phyloP scores from a whole-genome alignment of 768 basidiomycete species.

The Antrodiella citrinella region DNA sequence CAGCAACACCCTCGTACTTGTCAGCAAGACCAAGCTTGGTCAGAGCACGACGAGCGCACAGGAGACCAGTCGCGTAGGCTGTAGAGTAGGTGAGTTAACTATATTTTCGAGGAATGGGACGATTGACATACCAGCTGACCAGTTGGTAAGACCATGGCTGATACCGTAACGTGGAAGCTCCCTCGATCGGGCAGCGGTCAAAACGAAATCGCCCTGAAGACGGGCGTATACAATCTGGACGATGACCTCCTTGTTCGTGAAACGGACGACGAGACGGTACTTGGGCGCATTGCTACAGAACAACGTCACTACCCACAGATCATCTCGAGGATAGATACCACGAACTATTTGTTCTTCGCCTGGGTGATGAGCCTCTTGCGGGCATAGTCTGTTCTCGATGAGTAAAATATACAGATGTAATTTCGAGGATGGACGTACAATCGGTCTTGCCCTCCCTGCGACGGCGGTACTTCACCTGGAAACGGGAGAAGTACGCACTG shows the following conservation, averaged over 20 bases:
- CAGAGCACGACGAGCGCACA: slow-evolving; percentile 89
- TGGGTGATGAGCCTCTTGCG: slow-evolving; percentile 95
- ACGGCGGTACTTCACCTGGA: slow-evolving; percentile 97
- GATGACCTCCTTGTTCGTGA: slow-evolving; percentile 96
- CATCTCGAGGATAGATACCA: slow-evolving; percentile 6
- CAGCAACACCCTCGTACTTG: slow-evolving; percentile 91
- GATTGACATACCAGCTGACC: slow-evolving; percentile 78
- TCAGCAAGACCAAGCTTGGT: slow-evolving; percentile 94
- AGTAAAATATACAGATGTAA: neutral
- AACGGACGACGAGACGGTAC: slow-evolving; percentile 97
- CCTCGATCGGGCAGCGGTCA: slow-evolving; percentile 78
- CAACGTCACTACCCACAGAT: neutral
- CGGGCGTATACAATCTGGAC: slow-evolving; percentile 96
- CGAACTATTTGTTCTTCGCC: slow-evolving; percentile 99
- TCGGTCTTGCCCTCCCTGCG: slow-evolving; percentile 99
- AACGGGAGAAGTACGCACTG: slow-evolving; percentile 95
- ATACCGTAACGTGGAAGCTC: slow-evolving; percentile 97
- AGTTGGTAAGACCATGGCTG: slow-evolving; percentile 97
- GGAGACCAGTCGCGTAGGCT: slow-evolving; percentile 97
- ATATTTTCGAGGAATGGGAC: neutral
- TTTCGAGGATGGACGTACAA: slow-evolving; percentile 46
- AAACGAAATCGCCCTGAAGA: slow-evolving; percentile 92
- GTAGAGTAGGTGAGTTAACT: neutral
- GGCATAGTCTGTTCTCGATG: slow-evolving; percentile 68
- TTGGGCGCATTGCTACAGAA: slow-evolving; percentile 79